Conservation (phyloP, 768 basidiomycete genomes). For the Pluteus cervinus region DNA sequence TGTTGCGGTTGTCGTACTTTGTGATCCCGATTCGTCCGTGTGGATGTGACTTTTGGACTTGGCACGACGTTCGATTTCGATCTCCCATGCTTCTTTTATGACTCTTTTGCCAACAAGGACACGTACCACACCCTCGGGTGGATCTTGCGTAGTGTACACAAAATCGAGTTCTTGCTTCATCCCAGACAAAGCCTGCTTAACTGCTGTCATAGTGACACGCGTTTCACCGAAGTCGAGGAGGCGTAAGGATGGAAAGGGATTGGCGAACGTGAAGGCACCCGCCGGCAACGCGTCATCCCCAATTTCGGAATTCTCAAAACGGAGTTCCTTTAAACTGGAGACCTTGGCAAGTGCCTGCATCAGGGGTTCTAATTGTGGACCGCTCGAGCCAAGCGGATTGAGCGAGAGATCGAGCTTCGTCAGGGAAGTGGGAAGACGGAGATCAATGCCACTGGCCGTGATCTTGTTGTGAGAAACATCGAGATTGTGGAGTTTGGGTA, state of each 20-base stretch:
- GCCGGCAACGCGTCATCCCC: conserved; percentile 53
- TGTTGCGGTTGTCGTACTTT: background rate
- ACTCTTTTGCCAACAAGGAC: conserved; percentile 67
- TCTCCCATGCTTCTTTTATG: conserved; percentile 72
- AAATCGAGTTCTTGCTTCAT: conserved; percentile 49
- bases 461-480: conserved; percentile 68
- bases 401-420: conserved; percentile 57
- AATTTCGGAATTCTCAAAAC: conserved; percentile 50
- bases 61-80: conserved; percentile 58
- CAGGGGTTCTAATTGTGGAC: conserved; percentile 32
- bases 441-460: conserved; percentile 46
- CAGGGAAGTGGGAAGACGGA: conserved; percentile 44
- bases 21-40: too few relatives aligned
- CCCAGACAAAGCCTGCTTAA: conserved; percentile 37
- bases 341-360: conserved; percentile 43
- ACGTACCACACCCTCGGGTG: conserved; percentile 43
- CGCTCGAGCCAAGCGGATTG: conserved; percentile 49
- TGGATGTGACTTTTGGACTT: conserved; percentile 23
- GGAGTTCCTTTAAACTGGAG: conserved; percentile 49
- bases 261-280: conserved; percentile 26
- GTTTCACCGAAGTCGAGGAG: conserved; percentile 68
- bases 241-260: conserved; percentile 45
- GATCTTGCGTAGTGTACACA: conserved; percentile 48
- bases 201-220: conserved; percentile 39
- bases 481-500: conserved; percentile 61